Evolutionary conservation across 129 eudicot genomes (phyloP), one percentile per base, ranked within the genome.

Genomic region (Sambucus nigra): DNA sequence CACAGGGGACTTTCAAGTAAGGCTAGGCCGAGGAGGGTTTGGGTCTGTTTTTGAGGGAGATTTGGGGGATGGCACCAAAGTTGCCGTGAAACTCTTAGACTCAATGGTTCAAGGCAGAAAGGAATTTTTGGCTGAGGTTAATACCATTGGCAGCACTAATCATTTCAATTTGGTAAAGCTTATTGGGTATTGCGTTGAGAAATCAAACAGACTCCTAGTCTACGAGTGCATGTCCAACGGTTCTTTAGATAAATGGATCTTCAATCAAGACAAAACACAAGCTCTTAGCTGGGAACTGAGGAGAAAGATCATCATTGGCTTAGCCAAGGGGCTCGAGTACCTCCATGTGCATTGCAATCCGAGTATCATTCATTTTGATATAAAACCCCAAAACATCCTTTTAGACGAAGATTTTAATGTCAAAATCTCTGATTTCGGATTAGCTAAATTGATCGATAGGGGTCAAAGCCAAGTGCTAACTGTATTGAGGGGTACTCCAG

Each of bases 181-280:
- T 38, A 26, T 69, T 17, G 85, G 80, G 15, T 73, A 52, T 51
- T 73, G 80, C 57, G 63, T 40, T 28, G 73, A 74, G 23, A 60
- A 59, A 4, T 24, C 48, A 0, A 63, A 73, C 7, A 57, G 73
- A 27, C 57, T 78, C 2, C 61, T 78, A 0, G 74, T 78, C 0
- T 78, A 78, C 35, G 76, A 73, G 59, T 65, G 59, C 32, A 78
- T 73, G 80, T 23, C 51, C 16, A 78, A 78, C 16, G 76, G 84
- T 2, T 78, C 84, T 16, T 48, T 78, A 13, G 77, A 70, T 28
- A 55, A 31, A 24, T 76, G 67, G 60, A 64, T 76, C 20, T 76
- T 69, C 49, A n/a, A n/a, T 23, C 47, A 13, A 44, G 18, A 38
- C 7, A 1, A 12, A 11, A 11, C 16, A 2, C 46, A 17, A 7